Evolutionary conservation across 1,139 yeast species (phyloP).

Genomic region (Magnusiomyces magnusii): DNA sequence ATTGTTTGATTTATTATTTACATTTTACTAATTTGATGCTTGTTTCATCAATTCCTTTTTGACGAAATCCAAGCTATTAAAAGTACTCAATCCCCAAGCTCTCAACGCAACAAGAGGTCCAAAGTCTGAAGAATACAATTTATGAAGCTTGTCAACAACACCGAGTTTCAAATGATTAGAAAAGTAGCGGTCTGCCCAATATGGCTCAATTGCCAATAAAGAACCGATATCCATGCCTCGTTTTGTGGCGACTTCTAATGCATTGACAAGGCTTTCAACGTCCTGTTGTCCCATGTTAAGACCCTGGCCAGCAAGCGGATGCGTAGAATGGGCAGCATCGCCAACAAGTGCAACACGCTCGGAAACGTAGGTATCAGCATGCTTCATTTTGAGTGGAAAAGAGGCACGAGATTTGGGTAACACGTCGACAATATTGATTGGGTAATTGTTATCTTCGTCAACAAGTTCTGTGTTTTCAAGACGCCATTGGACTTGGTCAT

Average conservation of each 20-base stretch:
- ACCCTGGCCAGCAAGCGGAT: conserved; percentile 98
- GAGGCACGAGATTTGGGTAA: conserved; percentile 66
- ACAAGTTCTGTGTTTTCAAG: conserved; percentile 37
- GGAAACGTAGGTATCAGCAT: conserved; percentile 80
- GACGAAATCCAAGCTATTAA: conserved; percentile 55
- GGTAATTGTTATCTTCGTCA: conserved; percentile 48
- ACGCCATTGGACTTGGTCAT: conserved; percentile 71
- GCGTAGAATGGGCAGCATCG: conserved; percentile 97
- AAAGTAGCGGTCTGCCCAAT: conserved; percentile 74
- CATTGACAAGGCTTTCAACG: conserved; percentile 60
- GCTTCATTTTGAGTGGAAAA: conserved; percentile 83
- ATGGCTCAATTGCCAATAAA: conserved; percentile 74
- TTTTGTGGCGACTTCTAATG: conserved; percentile 59
- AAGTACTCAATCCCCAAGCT: conserved; percentile 62
- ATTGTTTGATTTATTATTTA: no score
- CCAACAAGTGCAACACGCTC: conserved; percentile 89
- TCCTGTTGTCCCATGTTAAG: conserved; percentile 98
- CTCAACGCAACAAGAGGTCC: conserved; percentile 68
- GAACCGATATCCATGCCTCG: conserved; percentile 89
- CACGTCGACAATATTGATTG: conserved; percentile 55
- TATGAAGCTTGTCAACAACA: conserved; percentile 86
- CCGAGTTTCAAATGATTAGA: conserved; percentile 75
- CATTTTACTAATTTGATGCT: conserved; percentile 38
- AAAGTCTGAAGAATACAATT: conserved; percentile 68
- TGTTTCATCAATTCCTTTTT: conserved; percentile 50